Conservation (phyloP, 306 rosid genomes). For the Ormosia emarginata region DNA sequence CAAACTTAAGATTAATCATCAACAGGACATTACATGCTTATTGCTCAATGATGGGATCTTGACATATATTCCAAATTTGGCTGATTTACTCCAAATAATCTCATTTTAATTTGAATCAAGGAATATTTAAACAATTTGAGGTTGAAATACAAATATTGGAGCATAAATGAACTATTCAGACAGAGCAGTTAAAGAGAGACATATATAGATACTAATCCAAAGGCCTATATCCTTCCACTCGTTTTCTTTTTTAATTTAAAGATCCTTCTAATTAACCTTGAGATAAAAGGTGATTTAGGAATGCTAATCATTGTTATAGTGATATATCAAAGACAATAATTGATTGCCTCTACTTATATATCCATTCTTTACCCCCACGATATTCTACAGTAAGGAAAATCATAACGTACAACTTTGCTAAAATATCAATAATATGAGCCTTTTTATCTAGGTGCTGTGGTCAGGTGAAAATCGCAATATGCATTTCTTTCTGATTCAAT, state of each 20-base stretch:
- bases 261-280: background rate
- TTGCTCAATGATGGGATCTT: background rate
- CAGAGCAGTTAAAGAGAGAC: background rate
- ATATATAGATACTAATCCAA: background rate
- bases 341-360: background rate
- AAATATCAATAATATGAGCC: background rate
- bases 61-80: background rate
- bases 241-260: background rate
- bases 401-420: background rate
- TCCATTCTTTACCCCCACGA: background rate
- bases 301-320: background rate
- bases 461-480: background rate
- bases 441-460: background rate
- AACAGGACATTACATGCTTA: background rate
- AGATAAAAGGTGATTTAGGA: background rate
- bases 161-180: background rate
- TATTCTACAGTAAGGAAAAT: background rate
- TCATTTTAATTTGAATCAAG: background rate
- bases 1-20: constrained; percentile 10
- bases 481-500: background rate
- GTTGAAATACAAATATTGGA: background rate
- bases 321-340: background rate
- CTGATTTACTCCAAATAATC: background rate
- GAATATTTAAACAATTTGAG: background rate
- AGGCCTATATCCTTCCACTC: background rate